Conservation (phyloP, 148 eudicot genomes). For the Silene conica region DNA sequence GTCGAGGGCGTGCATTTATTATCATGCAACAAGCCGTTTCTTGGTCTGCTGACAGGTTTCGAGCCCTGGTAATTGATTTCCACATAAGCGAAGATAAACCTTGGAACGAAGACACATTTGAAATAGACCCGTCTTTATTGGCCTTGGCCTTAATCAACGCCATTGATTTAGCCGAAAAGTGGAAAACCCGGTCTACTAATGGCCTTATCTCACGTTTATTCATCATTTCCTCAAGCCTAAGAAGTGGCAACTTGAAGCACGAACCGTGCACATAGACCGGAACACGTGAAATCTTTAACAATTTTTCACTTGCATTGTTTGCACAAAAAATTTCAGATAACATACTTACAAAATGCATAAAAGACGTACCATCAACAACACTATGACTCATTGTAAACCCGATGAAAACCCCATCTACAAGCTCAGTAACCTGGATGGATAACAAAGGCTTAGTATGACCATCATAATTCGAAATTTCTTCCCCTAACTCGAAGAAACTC, state of each 20-base stretch:
- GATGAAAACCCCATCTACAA: conserved; percentile 16
- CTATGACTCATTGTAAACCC: conserved; percentile 14
- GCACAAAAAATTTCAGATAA: conserved; percentile 6
- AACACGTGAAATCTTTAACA: background rate
- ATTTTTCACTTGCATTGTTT: too few relatives aligned
- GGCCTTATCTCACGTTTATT: background rate
- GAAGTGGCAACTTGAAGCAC: background rate
- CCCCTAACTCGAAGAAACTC: conserved; percentile 28
- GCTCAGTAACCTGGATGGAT: conserved; percentile 36
- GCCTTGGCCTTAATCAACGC: conserved; percentile 10
- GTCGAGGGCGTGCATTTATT: conserved; percentile 47
- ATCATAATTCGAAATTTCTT: conserved; percentile 27
- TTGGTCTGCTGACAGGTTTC: conserved; percentile 29
- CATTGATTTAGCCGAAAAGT: conserved; percentile 10
- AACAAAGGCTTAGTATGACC: conserved; percentile 39
- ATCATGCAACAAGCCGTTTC: conserved; percentile 54
- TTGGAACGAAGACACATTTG: conserved; percentile 63
- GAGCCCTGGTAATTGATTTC: conserved; percentile 60
- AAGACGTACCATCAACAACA: conserved; percentile 17
- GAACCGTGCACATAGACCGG: background rate
- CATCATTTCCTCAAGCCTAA: background rate
- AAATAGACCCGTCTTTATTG: conserved; percentile 22
- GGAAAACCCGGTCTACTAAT: conserved; percentile 15
- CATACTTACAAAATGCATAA: conserved; percentile 5
- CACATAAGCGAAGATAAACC: conserved; percentile 61